Evolutionary conservation across 1,284 basidiomycete species (phyloP).

Genomic region (Thelephora terrestris): DNA sequence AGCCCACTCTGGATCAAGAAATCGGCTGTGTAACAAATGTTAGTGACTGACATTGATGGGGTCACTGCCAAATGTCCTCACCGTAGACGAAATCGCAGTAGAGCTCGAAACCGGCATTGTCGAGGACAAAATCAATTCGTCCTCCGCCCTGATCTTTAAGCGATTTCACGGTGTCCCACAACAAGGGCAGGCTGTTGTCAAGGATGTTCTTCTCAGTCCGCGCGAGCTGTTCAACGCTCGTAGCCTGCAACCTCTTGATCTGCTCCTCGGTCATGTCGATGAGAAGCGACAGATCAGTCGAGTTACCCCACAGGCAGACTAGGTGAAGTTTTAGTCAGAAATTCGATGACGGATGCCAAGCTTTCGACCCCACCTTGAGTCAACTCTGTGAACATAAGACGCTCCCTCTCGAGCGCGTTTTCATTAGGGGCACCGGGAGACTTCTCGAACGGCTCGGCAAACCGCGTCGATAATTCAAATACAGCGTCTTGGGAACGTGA

Average conservation of each 20-base stretch:
- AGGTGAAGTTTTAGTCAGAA: conserved; percentile 5
- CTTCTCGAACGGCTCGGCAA: conserved; percentile 77
- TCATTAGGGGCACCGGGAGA: conserved; percentile 41
- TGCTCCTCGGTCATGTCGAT: conserved; percentile 99
- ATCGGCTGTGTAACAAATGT: conserved; percentile 42
- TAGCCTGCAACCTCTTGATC: conserved; percentile 93
- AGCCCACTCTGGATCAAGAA: conserved; percentile 89
- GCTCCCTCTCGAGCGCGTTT: conserved; percentile 67
- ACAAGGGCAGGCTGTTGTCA: conserved; percentile 69
- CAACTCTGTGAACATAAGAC: conserved; percentile 88
- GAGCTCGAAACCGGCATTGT: conserved; percentile 89
- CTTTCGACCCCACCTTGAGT: conserved; percentile 54
- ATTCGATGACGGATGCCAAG: conserved; percentile 9
- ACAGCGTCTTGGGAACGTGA: conserved; percentile 88
- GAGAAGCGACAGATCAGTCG: conserved; percentile 89
- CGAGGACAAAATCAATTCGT: conserved; percentile 82
- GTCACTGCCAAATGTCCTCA: conserved; percentile 23
- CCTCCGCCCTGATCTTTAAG: conserved; percentile 66
- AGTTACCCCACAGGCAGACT: conserved; percentile 94
- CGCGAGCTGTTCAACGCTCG: conserved; percentile 89
- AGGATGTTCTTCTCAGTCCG: conserved; percentile 95
- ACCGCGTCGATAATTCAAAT: conserved; percentile 90
- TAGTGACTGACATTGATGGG: neutral
- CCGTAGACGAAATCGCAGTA: conserved; percentile 97
- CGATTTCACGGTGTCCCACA: conserved; percentile 78